Percentiles rank a stretch among this genome's conserved stretches.
Evolutionary conservation across 345 rosid species (phyloP).

Genomic region (Ailanthus altissimus): DNA sequence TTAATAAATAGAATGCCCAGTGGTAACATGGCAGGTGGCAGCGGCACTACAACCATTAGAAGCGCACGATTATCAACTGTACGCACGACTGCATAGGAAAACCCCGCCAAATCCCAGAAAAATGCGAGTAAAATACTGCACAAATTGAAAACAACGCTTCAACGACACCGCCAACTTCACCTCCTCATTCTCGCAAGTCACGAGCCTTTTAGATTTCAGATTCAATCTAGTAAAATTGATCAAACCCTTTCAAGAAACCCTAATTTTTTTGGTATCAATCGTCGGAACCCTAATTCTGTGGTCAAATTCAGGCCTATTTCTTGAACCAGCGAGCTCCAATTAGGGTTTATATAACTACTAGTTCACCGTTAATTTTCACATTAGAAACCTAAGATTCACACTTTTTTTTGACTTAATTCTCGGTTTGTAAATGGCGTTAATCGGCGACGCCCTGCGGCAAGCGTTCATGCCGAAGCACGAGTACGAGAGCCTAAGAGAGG

Average conservation of each 20-base stretch:
- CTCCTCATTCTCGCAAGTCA: background rate
- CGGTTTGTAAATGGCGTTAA: conserved; percentile 55
- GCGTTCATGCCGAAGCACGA: conserved; percentile 91
- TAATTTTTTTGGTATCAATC: background rate
- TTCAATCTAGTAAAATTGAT: background rate
- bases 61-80: conserved; percentile 4
- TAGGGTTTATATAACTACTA: conserved; percentile 14
- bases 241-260: background rate
- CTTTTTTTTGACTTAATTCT: background rate
- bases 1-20: background rate
- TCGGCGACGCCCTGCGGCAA: conserved; percentile 83
- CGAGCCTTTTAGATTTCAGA: background rate
- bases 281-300: conserved; percentile 5
- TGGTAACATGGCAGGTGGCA: background rate
- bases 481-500: conserved; percentile 80
- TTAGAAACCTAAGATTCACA: background rate
- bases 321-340: background rate
- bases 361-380: background rate
- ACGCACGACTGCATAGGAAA: conserved; percentile 15
- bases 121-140: background rate
- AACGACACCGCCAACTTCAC: background rate
- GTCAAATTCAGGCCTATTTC: background rate
- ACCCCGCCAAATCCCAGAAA: conserved; percentile 27
- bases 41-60: too few relatives aligned
- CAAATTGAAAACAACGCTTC: conserved; percentile 15